These are phyloP conservation scores for Tolypocladium inflatum DNA, from an alignment of 2,329 filamentous ascomycete species.

Conservation along the genomic window DNA sequence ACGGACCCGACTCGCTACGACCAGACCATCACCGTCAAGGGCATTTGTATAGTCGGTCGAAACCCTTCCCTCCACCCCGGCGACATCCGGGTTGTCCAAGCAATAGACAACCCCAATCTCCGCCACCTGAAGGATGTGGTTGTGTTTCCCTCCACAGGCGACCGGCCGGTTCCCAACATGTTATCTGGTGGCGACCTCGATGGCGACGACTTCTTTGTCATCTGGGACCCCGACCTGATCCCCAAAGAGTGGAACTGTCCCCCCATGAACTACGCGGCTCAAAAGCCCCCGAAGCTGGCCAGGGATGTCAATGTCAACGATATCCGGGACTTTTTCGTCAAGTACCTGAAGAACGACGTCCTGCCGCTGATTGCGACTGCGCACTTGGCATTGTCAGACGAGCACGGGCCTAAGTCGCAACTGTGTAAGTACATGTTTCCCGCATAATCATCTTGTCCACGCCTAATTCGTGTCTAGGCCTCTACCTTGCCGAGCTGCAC, in stretches of 20 bases:
- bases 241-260: constrained; percentile 59
- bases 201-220: constrained; percentile 89
- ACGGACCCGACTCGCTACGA: constrained; percentile 44
- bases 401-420: constrained; percentile 52
- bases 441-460: not conserved
- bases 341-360: constrained; percentile 85
- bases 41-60: constrained; percentile 73
- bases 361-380: constrained; percentile 72
- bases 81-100: constrained; percentile 79
- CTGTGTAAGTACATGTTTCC: constrained; percentile 45
- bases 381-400: constrained; percentile 72
- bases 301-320: constrained; percentile 61
- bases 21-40: constrained; percentile 57
- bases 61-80: constrained; percentile 93
- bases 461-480: constrained; percentile 27
- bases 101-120: constrained; percentile 65
- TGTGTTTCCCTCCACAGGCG: constrained; percentile 75
- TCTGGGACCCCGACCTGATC: constrained; percentile 75
- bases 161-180: constrained; percentile 84
- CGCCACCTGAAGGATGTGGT: constrained; percentile 76
- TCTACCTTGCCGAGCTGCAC: constrained; percentile 69
- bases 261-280: constrained; percentile 68
- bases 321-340: constrained; percentile 77
- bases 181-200: constrained; percentile 93
- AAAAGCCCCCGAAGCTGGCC: constrained; percentile 44